Evolutionary conservation across 2,329 filamentous ascomycete genomes (phyloP), one percentile per base, ranked within the genome.

Genomic region (Dactylellina leptospora): DNA sequence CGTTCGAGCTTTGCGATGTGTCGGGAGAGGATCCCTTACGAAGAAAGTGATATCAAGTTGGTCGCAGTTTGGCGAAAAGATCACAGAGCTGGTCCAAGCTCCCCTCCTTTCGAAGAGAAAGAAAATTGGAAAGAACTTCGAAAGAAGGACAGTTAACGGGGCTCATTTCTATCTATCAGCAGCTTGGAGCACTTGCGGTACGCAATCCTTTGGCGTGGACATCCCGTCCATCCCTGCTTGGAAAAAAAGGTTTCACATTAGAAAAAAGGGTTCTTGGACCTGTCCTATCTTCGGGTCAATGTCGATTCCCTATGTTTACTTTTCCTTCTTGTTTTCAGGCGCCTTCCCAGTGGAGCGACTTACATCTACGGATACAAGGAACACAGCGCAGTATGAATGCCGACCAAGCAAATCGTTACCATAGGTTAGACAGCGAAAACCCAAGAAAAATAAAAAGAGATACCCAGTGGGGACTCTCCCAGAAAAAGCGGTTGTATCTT

Each of bases 191-290:
- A 23, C 51, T 56, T 25, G n/a, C n/a, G 47, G 20, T 51, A 45
- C 16, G 58, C 28, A 68, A 55, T 62, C 64, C 64, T 70, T 56
- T 70, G 64, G 64, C 50, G 56, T 70, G 45, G 53, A 50, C 54
- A 23, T 51, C 42, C 51, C 53, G 53, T 40, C 13, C 44, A 44
- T 56, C 66, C 66, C 54, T 69, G 63, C 50, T 61, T 45, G 18
- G 47, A 38, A n/a, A n/a, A 16, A 70, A 20, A 62, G 45, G 66
- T 71, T 71, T 71, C 66, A 71, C 66, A 71, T 63, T 45, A 44
- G 54, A 48, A 45, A 61, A 51, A 48, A 58, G 61, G 44, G 60
- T 50, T 56, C 59, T 11, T n/a, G 18, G 47, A 44, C 23, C 18
- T 3, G n/a, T 40, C 22, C 16, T 55, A 20, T 55, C 40, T 44